phyloP scores from a whole-genome alignment of 1,284 basidiomycete species.

The Naganishia albida region DNA sequence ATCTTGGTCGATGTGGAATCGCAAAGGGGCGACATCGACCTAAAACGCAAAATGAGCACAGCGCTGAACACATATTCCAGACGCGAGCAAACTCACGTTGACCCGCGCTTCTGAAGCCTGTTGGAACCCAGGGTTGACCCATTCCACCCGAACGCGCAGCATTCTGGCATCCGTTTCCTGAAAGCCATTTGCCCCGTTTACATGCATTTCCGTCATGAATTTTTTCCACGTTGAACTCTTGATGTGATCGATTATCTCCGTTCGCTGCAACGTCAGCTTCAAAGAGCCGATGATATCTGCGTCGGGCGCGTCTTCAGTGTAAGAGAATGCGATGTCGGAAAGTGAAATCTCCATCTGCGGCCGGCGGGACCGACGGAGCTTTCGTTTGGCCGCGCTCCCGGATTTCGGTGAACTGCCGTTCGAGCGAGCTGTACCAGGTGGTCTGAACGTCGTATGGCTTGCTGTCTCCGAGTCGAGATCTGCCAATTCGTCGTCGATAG shows the following conservation, averaged over 20 bases:
- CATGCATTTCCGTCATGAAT: slow-evolving; percentile 71
- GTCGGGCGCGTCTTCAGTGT: slow-evolving; percentile 58
- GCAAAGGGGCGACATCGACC: slow-evolving; percentile 84
- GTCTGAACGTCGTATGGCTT: slow-evolving; percentile 73
- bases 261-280: slow-evolving; percentile 27
- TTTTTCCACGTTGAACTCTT: slow-evolving; percentile 98
- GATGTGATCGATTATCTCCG: slow-evolving; percentile 95
- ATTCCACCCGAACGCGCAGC: slow-evolving; percentile 80
- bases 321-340: slow-evolving; percentile 65
- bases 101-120: slow-evolving; percentile 58
- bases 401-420: slow-evolving; percentile 52
- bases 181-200: slow-evolving; percentile 36
- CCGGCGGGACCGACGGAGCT: slow-evolving; percentile 62
- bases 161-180: slow-evolving; percentile 89
- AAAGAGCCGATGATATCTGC: slow-evolving; percentile 29
- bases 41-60: slow-evolving; percentile 45
- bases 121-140: slow-evolving; percentile 61
- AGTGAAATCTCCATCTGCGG: slow-evolving; percentile 83
- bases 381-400: background rate
- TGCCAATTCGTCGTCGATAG: slow-evolving; percentile 82
- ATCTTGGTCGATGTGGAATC: slow-evolving; percentile 96
- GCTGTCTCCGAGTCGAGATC: slow-evolving; percentile 66
- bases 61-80: slow-evolving; percentile 6
- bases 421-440: slow-evolving; percentile 63
- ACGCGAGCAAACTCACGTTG: slow-evolving; percentile 60